A percentile compares a stretch with the other conserved stretches of the same genome.
Evolutionary conservation across 106 monocot species (phyloP).

Genomic region (Platanthera guangdongensis): DNA sequence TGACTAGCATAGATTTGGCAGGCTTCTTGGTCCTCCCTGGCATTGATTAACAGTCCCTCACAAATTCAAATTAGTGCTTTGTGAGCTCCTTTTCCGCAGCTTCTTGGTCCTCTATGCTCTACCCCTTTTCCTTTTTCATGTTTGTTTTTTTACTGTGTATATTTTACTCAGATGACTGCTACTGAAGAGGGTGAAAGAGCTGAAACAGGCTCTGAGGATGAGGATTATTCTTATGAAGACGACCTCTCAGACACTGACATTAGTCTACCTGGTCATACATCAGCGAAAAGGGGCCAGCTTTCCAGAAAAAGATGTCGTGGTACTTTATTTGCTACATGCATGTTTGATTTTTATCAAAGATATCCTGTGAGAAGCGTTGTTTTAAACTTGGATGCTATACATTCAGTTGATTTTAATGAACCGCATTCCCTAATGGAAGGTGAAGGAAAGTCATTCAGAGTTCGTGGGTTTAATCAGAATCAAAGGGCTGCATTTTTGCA

Average conservation of each 20-base stretch:
- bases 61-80: not conserved
- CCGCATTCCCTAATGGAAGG: slow-evolving; percentile 88
- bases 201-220: slow-evolving; percentile 70
- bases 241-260: slow-evolving; percentile 68
- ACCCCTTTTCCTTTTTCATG: not conserved
- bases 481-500: slow-evolving; percentile 80
- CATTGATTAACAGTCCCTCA: not conserved
- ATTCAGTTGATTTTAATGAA: slow-evolving; percentile 40
- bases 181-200: slow-evolving; percentile 77
- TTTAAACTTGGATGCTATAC: slow-evolving; percentile 14
- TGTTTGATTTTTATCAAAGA: not conserved
- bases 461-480: slow-evolving; percentile 88
- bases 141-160: slow-evolving; percentile 1
- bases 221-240: slow-evolving; percentile 89
- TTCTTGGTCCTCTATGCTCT: too few species aligned
- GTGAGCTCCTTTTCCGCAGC: not conserved
- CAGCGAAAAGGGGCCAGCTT: slow-evolving; percentile 37
- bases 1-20: not conserved
- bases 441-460: slow-evolving; percentile 73
- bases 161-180: slow-evolving; percentile 57
- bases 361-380: not conserved
- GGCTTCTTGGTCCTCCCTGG: not conserved
- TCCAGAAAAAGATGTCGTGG: slow-evolving; percentile 75
- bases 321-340: slow-evolving; percentile 13
- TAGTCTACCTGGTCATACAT: slow-evolving; percentile 27